Base-by-base conservation (phyloP, 805 yeast species). In the Saccharomycopsis sp. region DNA sequence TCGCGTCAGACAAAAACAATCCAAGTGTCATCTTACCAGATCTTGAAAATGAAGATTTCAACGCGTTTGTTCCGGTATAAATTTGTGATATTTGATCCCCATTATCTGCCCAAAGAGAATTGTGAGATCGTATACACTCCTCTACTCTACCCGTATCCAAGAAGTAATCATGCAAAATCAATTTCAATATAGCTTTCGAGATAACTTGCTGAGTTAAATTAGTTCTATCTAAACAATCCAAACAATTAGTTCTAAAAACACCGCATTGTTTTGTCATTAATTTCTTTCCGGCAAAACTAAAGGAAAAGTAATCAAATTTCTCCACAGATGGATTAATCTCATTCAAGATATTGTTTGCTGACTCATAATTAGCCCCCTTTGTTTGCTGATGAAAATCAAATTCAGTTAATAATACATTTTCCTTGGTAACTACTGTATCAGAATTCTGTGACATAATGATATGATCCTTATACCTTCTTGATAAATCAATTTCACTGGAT, bases 31-130 rank as follows among this genome's bases (percentile, higher is more conserved):
- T 88, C 57, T 89, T 90, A 20, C 98, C 98, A 23, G 85, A 81
- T 59, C 99, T 75, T 1, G 97, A 85, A 58, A 84, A 93, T 3
- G 96, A 87, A 0, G 96, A 85, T 62, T 93, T 93, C 51, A 93
- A 70, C 0, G 99, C 99, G 50, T 95, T 95, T 0, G 99, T 93
- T 23, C 98, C 97, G 0, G 98, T 90, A 63, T 93, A 93, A 14
- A 93, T 90, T 59, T 86, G 94, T 2, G 96, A 86, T 3, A 93
- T 80, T 53, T 87, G 95, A 62, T 93, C 98, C 45, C 98, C 99
- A 61, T 93, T 93, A 61, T 93, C 96, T 1, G 99, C 99, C 98
- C 98, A 93, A 16, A 93, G 65, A 4, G 85, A 75, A 53, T 89
- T 85, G 53, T 89, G 96, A 44, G 80, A 81, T n/a, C 69, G 63